phyloP scores from a whole-genome alignment of 2,329 filamentous ascomycete genomes.

The Colletotrichum truncatum region DNA sequence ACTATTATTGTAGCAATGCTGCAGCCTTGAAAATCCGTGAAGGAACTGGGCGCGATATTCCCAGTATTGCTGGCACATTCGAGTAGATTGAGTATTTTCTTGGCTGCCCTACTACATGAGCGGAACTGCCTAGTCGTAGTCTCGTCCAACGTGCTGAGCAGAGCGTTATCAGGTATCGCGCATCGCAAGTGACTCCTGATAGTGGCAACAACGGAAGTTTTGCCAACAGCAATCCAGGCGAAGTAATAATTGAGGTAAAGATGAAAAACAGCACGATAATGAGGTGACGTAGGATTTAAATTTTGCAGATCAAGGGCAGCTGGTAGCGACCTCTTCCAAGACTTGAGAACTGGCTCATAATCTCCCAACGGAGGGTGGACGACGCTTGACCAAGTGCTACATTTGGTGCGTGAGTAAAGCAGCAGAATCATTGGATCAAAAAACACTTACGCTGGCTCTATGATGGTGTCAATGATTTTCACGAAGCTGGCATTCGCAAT shows the following conservation, averaged over 20 bases:
- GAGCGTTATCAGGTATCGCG: constrained; percentile 24
- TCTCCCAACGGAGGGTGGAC: neutral
- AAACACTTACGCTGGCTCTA: constrained; percentile 36
- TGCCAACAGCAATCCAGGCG: constrained; percentile 45
- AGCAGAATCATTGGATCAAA: too few relatives aligned
- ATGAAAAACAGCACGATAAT: constrained; percentile 43
- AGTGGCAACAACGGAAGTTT: constrained; percentile 41
- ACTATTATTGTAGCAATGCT: constrained; percentile 47
- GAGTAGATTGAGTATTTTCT: constrained; percentile 41
- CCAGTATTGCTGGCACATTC: constrained; percentile 36
- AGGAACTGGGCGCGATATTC: constrained; percentile 44
- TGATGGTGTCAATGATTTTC: constrained; percentile 39
- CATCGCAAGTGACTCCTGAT: constrained; percentile 35
- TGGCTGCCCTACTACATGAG: constrained; percentile 40
- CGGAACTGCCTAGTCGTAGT: neutral
- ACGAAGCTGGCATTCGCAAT: constrained; percentile 39
- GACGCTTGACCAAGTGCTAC: neutral
- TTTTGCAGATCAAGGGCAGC: constrained; percentile 35
- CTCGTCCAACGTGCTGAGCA: neutral
- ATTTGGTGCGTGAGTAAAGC: too few relatives aligned
- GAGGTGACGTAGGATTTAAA: constrained; percentile 36
- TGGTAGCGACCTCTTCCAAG: constrained; percentile 40
- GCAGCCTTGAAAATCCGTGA: constrained; percentile 49
- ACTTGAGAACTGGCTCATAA: constrained; percentile 36
- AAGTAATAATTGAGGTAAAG: constrained; percentile 46